Evolutionary conservation across 192 early-diverging fungal species (phyloP), one percentile per base, ranked within the genome.

Genomic region (Spizellomyces sp.): DNA sequence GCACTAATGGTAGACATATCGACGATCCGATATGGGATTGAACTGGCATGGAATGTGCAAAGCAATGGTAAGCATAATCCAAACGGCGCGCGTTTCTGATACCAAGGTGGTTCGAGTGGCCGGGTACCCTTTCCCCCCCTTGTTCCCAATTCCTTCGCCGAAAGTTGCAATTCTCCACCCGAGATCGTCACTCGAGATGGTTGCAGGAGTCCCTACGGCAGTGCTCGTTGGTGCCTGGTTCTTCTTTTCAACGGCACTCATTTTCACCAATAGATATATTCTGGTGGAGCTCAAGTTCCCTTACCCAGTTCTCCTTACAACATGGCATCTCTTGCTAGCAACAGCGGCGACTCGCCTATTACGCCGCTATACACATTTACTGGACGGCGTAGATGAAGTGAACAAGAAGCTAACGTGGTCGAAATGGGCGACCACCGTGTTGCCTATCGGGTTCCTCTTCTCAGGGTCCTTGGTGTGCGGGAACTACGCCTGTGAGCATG

Each of bases 341-440:
- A 84, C 60, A 19, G 84, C 71, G n/a, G 86, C 87, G 58, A 91
- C 80, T 10, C 87, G 67, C 48, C 85, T 91, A 9, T 85, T 90
- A 15, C 79, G 52, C 9, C 71, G 77, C 50, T 91, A 86, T 9
- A 84, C 79, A 50, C 78, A 62, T 5, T 79, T 90, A 54, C 86
- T 87, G 58, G 77, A 80, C 2, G 87, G 78, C 64, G 82, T 83
- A 60, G 86, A 90, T n/a, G 87, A 67, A 42, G 65, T 86, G 8
- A 81, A 81, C 2, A 91, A 86, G 8, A 84, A 80, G 52, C 85
- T 71, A 45, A 56, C n/a, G 10, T 55, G 50, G 50, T 86, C 75
- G 62, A 90, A 90, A 19, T 87, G 87, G 12, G 85, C 69, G 4
- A 85, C 19, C 43, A 55, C 69, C 27, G 74, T 81, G 17, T 62